Evolutionary conservation across 768 basidiomycete species (phyloP), one percentile per base, ranked within the genome.

Genomic region (Lanmaoa rubissima): DNA sequence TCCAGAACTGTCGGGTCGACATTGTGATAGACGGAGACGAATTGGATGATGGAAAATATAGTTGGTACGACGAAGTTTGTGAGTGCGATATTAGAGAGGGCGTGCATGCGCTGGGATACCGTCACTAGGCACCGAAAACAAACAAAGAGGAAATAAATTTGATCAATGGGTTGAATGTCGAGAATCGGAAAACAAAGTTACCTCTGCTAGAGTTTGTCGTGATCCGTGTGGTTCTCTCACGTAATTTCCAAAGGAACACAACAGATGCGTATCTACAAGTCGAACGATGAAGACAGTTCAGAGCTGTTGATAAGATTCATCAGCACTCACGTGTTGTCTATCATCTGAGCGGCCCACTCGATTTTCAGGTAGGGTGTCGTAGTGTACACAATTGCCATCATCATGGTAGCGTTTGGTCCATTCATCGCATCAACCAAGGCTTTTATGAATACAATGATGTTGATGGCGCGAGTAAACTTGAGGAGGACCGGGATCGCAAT

Each of bases 261-360:
- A 47, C 0, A 7, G 61, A 62, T 21, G 38, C 61, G 3, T 61
- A 61, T 17, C 61, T 61, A 21, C 9, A 21, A 36, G n/a, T 21
- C 13, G 16, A 46, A 26, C 28, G n/a, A 8, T 46, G 6, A 43
- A 28, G 41, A 26, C 2, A 11, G 36, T 38, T 10, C 4, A 26
- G 8, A 12, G 9, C 8, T 4, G 8, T 38, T 28, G 16, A 28
- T n/a, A 19, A n/a, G 7, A 24, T 45, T 4, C 11, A 17, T 24
- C 2, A 19, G 7, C 1, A 49, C 63, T 54, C 4, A 71, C 66
- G 47, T 44, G 31, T 72, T 72, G 44, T 72, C 70, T n/a, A 67
- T 35, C 47, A 71, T 48, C 53, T 72, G 69, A 19, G 65, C 51
- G 9, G 64, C 59, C 69, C 69, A 70, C n/a, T 69, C 71, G 12